These are phyloP conservation scores for Fusarium keratoplasticum DNA, from an alignment of 2,329 filamentous ascomycete genomes.

Conservation along the genomic window DNA sequence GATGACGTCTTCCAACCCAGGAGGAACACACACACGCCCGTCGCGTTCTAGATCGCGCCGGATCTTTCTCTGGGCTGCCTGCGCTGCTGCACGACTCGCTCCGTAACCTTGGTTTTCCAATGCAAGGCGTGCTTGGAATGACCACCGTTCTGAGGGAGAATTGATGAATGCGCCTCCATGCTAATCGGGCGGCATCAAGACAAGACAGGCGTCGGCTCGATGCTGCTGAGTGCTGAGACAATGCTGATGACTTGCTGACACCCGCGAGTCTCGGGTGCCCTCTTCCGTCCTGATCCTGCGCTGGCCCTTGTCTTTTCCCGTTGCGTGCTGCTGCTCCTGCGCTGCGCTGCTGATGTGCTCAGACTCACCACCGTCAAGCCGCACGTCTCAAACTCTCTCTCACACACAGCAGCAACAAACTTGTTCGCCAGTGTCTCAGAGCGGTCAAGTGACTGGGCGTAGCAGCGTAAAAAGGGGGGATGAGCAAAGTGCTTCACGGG, in stretches of 20 bases:
- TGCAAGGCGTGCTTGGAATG: slow-evolving; percentile 1
- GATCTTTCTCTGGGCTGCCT: slow-evolving; percentile 7
- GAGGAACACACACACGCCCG: neutral
- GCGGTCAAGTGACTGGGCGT: slow-evolving; percentile 32
- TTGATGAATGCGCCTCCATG: neutral
- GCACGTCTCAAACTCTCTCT: slow-evolving; percentile 7
- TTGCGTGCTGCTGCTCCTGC: neutral
- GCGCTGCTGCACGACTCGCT: slow-evolving; percentile 11
- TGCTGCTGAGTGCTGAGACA: slow-evolving; percentile 30
- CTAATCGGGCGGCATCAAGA: slow-evolving; percentile 1
- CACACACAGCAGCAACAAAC: slow-evolving; percentile 1
- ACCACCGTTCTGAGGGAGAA: neutral
- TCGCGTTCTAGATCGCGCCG: slow-evolving; percentile 31
- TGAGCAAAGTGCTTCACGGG: slow-evolving; percentile 24
- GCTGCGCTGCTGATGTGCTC: slow-evolving; percentile 5
- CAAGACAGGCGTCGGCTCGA: slow-evolving; percentile 2
- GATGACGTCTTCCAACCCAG: slow-evolving; percentile 28
- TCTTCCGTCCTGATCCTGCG: neutral
- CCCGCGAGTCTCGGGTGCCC: neutral
- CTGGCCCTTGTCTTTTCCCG: neutral
- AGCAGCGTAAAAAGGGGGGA: slow-evolving; percentile 11
- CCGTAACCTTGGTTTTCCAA: slow-evolving; percentile 19
- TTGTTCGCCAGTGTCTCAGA: slow-evolving; percentile 30
- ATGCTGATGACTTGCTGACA: slow-evolving; percentile 32
- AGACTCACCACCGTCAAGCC: slow-evolving; percentile 7